These are phyloP conservation scores for Neurospora pannonica DNA, from an alignment of 495 filamentous ascomycete genomes.

Conservation along the genomic window DNA sequence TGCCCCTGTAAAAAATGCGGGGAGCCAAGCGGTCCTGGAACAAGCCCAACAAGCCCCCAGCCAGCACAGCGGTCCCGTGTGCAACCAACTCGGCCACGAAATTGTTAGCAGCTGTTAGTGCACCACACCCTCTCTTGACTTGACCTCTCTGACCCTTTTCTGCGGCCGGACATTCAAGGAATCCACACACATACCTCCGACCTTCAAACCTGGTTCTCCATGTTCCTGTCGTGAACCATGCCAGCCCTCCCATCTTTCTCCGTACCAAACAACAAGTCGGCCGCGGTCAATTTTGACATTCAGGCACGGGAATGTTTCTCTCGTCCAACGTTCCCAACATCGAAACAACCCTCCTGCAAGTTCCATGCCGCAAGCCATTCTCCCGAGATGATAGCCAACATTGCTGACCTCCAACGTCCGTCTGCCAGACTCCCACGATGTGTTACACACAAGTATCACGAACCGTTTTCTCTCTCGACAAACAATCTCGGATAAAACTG, in stretches of 20 bases:
- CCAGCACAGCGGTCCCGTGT: not conserved
- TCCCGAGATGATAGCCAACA: not conserved
- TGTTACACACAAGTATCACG: not conserved
- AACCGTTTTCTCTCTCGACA: not conserved
- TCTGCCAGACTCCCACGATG: not conserved
- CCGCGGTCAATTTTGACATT: not conserved
- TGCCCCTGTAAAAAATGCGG: not conserved
- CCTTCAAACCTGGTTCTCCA: not conserved
- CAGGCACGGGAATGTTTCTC: not conserved
- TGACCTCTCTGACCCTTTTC: not conserved
- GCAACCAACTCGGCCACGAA: not conserved
- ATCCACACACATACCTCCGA: not conserved
- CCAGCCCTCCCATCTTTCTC: not conserved
- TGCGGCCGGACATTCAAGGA: not conserved
- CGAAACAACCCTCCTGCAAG: not conserved
- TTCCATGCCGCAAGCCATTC: not conserved
- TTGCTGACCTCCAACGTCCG: not conserved
- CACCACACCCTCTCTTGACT: not conserved
- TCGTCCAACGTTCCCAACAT: not conserved
- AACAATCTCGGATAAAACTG: not conserved
- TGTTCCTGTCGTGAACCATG: not conserved
- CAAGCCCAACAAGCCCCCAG: not conserved
- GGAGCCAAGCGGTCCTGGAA: not conserved
- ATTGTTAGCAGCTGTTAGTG: not conserved
- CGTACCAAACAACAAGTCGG: not conserved